Evolutionary conservation across 2,329 filamentous ascomycete genomes (phyloP).

Genomic region (Apiospora aurea): DNA sequence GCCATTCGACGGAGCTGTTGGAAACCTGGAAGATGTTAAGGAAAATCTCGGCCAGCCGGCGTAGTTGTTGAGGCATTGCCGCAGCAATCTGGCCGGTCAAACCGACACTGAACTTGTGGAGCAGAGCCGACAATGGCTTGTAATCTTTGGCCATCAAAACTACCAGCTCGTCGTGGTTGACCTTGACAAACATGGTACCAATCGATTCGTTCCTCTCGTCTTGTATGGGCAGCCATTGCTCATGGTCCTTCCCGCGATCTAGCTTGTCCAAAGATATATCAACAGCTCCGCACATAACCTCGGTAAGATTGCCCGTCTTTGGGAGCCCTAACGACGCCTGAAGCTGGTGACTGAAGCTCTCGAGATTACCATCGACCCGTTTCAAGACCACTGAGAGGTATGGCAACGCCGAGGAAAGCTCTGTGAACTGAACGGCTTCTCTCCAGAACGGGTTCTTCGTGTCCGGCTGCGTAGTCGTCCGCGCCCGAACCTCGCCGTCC

Average conservation of each 20-base stretch:
- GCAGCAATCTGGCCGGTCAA: conserved; percentile 86
- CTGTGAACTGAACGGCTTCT: conserved; percentile 79
- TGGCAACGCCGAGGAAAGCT: conserved; percentile 74
- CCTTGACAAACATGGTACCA: conserved; percentile 84
- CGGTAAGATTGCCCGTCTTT: conserved; percentile 53
- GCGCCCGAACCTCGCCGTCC: conserved; percentile 79
- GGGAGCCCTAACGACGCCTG: conserved; percentile 51
- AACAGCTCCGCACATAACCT: conserved; percentile 72
- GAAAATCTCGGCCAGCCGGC: conserved; percentile 82
- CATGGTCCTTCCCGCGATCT: conserved; percentile 77
- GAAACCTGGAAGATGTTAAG: conserved; percentile 97
- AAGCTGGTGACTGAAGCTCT: conserved; percentile 53
- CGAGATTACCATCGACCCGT: conserved; percentile 60
- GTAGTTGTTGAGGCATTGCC: conserved; percentile 78
- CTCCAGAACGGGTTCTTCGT: conserved; percentile 83
- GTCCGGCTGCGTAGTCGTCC: conserved; percentile 74
- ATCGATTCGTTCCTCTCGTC: conserved; percentile 79
- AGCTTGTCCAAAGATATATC: conserved; percentile 83
- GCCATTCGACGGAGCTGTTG: conserved; percentile 83
- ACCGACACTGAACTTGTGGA: conserved; percentile 84
- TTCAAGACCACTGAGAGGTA: conserved; percentile 77
- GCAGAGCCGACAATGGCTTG: conserved; percentile 77
- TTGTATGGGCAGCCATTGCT: conserved; percentile 86
- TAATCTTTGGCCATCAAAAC: conserved; percentile 90
- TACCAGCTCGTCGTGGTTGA: conserved; percentile 86